A percentile compares a stretch with the other conserved stretches of the same genome.
These are phyloP conservation scores for Pterocarpus santalinus DNA, from an alignment of 306 rosid species.

Conservation along the genomic window DNA sequence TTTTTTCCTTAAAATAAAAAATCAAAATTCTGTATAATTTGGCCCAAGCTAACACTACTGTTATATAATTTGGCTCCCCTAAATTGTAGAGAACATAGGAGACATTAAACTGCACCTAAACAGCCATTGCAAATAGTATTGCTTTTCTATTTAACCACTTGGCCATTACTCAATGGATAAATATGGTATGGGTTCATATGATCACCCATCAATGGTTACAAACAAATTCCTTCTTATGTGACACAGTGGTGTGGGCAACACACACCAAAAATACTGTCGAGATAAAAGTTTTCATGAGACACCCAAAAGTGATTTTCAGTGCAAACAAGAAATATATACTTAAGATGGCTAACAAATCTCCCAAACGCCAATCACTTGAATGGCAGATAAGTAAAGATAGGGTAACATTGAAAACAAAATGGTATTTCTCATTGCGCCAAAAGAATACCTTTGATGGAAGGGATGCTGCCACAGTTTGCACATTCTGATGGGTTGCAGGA, in stretches of 20 bases:
- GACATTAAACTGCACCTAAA: constrained; percentile 21
- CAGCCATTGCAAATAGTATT: neutral
- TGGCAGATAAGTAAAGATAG: constrained; percentile 4
- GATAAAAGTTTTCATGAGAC: neutral
- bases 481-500: constrained; percentile 62
- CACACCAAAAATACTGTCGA: neutral
- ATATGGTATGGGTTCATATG: constrained; percentile 5
- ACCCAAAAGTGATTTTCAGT: constrained; percentile 23
- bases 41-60: neutral
- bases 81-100: constrained; percentile 16
- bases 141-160: neutral
- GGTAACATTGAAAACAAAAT: constrained; percentile 27
- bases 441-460: constrained; percentile 70
- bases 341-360: constrained; percentile 34
- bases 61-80: constrained; percentile 12
- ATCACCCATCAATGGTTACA: constrained; percentile 10
- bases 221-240: constrained; percentile 9
- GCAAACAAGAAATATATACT: constrained; percentile 28
- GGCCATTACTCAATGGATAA: neutral
- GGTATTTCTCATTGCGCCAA: constrained; percentile 25
- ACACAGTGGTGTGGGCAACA: neutral
- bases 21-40: constrained; percentile 26
- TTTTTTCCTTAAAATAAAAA: constrained; percentile 17
- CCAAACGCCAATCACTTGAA: constrained; percentile 13
- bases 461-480: constrained; percentile 59